These are phyloP conservation scores for Samsoniella hepiali DNA, from an alignment of 2,329 filamentous ascomycete genomes.

Conservation along the genomic window DNA sequence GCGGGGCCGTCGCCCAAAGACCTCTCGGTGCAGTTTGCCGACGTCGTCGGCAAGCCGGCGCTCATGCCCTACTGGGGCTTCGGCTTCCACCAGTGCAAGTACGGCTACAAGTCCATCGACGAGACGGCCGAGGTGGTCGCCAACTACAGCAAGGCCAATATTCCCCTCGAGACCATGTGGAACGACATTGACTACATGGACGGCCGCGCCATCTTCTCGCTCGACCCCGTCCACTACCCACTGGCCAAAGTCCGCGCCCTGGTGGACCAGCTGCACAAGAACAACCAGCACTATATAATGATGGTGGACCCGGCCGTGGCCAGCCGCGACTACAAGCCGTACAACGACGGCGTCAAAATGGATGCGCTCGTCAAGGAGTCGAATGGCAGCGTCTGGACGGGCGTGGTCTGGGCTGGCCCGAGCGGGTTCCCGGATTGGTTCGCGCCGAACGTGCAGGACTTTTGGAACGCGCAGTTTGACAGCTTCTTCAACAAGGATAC, in stretches of 20 bases:
- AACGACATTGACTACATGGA: conserved; percentile 72
- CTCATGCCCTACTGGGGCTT: conserved; percentile 65
- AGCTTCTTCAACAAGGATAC: conserved; percentile 60
- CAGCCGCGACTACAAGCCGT: conserved; percentile 41
- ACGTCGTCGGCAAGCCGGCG: conserved; percentile 52
- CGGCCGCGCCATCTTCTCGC: conserved; percentile 52
- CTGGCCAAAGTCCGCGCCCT: conserved; percentile 61
- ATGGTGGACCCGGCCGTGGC: conserved; percentile 67
- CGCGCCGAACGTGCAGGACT: conserved; percentile 55
- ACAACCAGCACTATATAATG: conserved; percentile 67
- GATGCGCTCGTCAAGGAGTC: conserved; percentile 36
- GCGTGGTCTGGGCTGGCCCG: conserved; percentile 74
- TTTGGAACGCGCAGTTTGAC: conserved; percentile 64
- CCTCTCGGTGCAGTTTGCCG: conserved; percentile 57
- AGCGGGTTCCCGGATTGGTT: conserved; percentile 74
- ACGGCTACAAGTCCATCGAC: conserved; percentile 62
- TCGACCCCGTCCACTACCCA: conserved; percentile 62
- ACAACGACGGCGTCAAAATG: conserved; percentile 36
- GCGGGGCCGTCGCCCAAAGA: conserved; percentile 57
- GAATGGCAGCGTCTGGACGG: conserved; percentile 30
- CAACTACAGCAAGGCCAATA: conserved; percentile 60
- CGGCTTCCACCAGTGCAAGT: conserved; percentile 61
- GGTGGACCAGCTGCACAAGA: conserved; percentile 61
- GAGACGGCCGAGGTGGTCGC: conserved; percentile 66
- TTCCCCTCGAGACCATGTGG: conserved; percentile 74